Conservation (phyloP, 2,329 filamentous ascomycete genomes). For the Calonectria hongkongensis region DNA sequence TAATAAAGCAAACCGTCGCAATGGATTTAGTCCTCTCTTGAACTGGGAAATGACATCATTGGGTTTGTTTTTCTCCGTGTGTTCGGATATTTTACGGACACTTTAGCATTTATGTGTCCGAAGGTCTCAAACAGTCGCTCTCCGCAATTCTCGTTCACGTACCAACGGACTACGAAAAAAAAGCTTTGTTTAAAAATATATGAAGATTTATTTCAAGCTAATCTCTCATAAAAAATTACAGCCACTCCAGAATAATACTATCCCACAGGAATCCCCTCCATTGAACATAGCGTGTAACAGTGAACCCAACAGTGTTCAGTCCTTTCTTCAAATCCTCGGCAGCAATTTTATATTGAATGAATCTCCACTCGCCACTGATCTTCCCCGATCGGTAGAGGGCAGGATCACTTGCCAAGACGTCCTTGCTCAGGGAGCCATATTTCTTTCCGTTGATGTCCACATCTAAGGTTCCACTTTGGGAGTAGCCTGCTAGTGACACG, state of each 20-base stretch:
- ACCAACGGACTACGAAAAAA: too few species aligned
- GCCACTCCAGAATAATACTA: conserved; percentile 11
- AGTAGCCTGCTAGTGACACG: neutral
- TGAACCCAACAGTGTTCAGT: conserved; percentile 1
- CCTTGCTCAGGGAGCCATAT: neutral
- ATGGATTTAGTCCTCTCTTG: neutral
- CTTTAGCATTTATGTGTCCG: too few species aligned
- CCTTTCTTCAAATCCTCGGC: neutral
- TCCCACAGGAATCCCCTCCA: conserved; percentile 19
- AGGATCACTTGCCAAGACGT: neutral
- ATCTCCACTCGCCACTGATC: conserved; percentile 16
- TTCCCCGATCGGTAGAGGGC: conserved; percentile 4
- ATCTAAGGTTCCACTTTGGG: conserved; percentile 4
- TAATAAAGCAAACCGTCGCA: neutral
- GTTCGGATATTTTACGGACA: too few species aligned
- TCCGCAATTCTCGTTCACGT: too few species aligned
- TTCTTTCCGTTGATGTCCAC: conserved; percentile 1
- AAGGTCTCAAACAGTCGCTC: too few species aligned
- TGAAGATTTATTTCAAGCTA: too few species aligned
- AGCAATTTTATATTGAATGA: neutral
- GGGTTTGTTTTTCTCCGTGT: too few species aligned
- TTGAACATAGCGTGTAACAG: neutral
- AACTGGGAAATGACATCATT: too few species aligned
- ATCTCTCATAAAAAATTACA: neutral
- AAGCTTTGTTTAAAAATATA: too few species aligned